Conservation (phyloP, 129 eudicot species). For the Logfia minima region DNA sequence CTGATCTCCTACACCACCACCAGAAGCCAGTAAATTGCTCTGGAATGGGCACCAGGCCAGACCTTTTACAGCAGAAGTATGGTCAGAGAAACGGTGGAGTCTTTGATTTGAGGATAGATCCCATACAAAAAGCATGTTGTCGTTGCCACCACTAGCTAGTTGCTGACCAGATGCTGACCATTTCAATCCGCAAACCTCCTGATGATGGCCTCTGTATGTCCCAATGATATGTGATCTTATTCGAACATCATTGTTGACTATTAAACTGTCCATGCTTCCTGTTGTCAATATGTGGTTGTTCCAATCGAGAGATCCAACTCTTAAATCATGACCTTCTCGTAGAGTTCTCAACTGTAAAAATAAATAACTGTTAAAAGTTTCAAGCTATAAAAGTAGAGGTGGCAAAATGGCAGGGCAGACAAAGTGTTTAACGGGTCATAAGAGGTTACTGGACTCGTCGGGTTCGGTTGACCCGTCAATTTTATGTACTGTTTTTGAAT, state of each 20-base stretch:
- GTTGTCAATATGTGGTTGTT: slow-evolving; percentile 58
- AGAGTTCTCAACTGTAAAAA: slow-evolving; percentile 52
- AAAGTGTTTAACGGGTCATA: no score
- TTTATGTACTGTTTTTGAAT: no score
- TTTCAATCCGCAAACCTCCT: slow-evolving; percentile 74
- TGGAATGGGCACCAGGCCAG: slow-evolving; percentile 79
- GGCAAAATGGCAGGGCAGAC: background rate
- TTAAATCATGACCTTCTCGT: slow-evolving; percentile 37
- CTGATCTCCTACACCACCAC: slow-evolving; percentile 62
- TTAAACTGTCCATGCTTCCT: slow-evolving; percentile 54
- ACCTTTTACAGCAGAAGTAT: slow-evolving; percentile 68
- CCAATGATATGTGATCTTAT: slow-evolving; percentile 37
- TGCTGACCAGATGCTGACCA: slow-evolving; percentile 70
- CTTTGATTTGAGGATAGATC: slow-evolving; percentile 37
- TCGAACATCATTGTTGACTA: slow-evolving; percentile 63
- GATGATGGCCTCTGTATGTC: slow-evolving; percentile 54
- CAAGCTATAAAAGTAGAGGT: background rate
- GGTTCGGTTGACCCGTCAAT: no score
- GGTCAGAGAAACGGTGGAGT: slow-evolving; percentile 50
- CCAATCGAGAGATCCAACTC: slow-evolving; percentile 72
- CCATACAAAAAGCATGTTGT: slow-evolving; percentile 63
- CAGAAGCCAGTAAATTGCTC: slow-evolving; percentile 62
- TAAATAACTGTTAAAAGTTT: background rate
- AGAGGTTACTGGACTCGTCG: background rate
- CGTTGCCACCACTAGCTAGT: slow-evolving; percentile 81